These are phyloP conservation scores for Fusarium sp. DNA, from an alignment of 2,329 filamentous ascomycete species.

Conservation along the genomic window DNA sequence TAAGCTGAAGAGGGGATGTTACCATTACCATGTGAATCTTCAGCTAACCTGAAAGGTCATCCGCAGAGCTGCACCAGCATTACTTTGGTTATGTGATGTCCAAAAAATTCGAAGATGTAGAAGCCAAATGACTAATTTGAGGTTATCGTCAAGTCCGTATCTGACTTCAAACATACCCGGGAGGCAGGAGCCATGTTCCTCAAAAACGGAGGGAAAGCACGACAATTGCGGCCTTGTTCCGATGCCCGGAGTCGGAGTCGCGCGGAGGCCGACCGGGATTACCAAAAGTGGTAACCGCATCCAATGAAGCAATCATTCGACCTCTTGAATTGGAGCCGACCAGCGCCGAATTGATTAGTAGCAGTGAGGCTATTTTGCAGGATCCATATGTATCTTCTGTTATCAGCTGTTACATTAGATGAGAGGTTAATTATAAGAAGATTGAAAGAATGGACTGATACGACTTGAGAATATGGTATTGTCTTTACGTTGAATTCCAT, in stretches of 20 bases:
- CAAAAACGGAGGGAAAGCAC: background rate
- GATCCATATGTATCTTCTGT: constrained; percentile 32
- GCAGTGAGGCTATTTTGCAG: constrained; percentile 43
- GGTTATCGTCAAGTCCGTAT: background rate
- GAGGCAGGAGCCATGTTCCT: background rate
- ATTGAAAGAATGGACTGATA: background rate
- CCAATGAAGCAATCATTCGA: constrained; percentile 38
- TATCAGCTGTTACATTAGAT: constrained; percentile 20
- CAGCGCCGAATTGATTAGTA: background rate
- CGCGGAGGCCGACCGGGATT: constrained; percentile 42
- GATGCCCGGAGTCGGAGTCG: constrained; percentile 41
- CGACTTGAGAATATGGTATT: background rate
- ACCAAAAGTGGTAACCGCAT: constrained; percentile 31
- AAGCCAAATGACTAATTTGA: background rate
- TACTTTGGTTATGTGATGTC: background rate
- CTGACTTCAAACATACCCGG: background rate
- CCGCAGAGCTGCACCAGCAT: constrained; percentile 4
- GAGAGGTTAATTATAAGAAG: constrained; percentile 7
- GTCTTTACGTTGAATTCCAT: background rate
- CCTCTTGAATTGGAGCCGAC: constrained; percentile 8
- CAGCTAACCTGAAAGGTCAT: constrained; percentile 10
- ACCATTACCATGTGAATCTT: constrained; percentile 6
- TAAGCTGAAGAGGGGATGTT: constrained; percentile 6
- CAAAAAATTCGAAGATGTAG: background rate
- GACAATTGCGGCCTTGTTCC: constrained; percentile 25